Conservation (phyloP, 331 rosid species). For the Spiraea crenata region DNA sequence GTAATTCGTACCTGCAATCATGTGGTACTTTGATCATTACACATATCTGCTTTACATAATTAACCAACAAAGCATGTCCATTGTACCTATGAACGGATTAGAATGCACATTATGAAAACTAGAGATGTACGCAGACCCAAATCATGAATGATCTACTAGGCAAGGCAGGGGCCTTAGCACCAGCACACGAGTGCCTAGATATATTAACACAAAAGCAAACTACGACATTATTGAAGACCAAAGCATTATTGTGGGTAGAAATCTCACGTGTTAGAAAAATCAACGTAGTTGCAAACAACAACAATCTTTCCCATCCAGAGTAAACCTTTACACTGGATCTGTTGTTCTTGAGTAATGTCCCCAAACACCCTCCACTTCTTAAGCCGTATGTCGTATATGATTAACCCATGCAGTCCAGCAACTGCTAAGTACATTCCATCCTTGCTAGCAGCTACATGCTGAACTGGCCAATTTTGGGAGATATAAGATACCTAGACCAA, state of each 20-base stretch:
- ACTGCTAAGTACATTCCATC: constrained; percentile 94
- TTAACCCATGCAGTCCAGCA: constrained; percentile 91
- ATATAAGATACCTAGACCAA: constrained; percentile 84
- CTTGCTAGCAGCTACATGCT: constrained; percentile 95
- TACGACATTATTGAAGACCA: background rate
- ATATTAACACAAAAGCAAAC: background rate
- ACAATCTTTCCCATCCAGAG: constrained; percentile 98
- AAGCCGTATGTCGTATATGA: constrained; percentile 80
- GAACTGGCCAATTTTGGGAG: constrained; percentile 98
- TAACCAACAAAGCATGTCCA: constrained; percentile 1
- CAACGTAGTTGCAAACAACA: constrained; percentile 90
- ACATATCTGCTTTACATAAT: background rate
- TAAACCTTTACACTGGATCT: constrained; percentile 90
- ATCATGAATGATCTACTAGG: background rate
- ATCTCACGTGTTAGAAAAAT: constrained; percentile 82
- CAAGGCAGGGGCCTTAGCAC: background rate
- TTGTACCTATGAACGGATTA: background rate
- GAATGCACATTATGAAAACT: background rate
- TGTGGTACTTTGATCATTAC: constrained; percentile 9
- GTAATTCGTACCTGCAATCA: constrained; percentile 81
- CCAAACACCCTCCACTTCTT: constrained; percentile 96
- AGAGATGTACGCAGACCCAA: background rate
- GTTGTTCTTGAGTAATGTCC: constrained; percentile 91
- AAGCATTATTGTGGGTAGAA: constrained; percentile 14
- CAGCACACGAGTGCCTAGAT: background rate